These are phyloP conservation scores for Lodderomyces parapsilosis DNA, from an alignment of 1,139 yeast genomes.

Conservation along the genomic window DNA sequence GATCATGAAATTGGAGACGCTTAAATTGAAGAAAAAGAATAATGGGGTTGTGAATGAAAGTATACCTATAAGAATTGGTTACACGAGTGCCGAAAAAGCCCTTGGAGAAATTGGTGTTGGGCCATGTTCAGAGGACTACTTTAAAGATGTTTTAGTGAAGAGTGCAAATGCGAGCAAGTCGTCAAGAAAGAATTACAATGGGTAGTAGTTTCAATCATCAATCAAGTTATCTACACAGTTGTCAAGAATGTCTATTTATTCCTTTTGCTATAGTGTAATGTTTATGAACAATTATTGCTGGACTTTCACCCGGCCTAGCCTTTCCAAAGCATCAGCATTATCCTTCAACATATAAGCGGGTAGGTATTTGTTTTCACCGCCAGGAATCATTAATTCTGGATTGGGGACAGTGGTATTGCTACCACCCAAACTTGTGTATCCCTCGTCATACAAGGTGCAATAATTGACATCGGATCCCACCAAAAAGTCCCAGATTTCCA, in stretches of 20 bases:
- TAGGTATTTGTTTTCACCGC: conserved; percentile 23
- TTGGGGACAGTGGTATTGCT: conserved; percentile 62
- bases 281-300: conserved; percentile 5
- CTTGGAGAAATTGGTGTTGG: conserved; percentile 81
- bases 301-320: conserved; percentile 30
- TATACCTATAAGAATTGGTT: conserved; percentile 46
- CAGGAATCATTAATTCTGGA: conserved; percentile 46
- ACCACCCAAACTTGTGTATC: conserved; percentile 85
- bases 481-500: conserved; percentile 73
- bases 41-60: conserved; percentile 17
- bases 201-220: too few relatives aligned
- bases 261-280: neutral
- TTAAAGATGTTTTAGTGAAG: conserved; percentile 33
- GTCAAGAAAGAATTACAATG: conserved; percentile 17
- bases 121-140: conserved; percentile 58
- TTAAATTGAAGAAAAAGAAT: conserved; percentile 36
- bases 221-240: too few relatives aligned
- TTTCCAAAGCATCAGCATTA: conserved; percentile 57
- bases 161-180: conserved; percentile 29
- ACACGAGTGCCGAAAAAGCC: conserved; percentile 77
- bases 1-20: conserved; percentile 55
- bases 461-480: conserved; percentile 52
- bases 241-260: neutral
- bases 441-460: conserved; percentile 69
- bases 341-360: conserved; percentile 70